These are phyloP conservation scores for Daldinia eschscholtzii DNA, from an alignment of 2,329 filamentous ascomycete genomes.

Conservation along the genomic window DNA sequence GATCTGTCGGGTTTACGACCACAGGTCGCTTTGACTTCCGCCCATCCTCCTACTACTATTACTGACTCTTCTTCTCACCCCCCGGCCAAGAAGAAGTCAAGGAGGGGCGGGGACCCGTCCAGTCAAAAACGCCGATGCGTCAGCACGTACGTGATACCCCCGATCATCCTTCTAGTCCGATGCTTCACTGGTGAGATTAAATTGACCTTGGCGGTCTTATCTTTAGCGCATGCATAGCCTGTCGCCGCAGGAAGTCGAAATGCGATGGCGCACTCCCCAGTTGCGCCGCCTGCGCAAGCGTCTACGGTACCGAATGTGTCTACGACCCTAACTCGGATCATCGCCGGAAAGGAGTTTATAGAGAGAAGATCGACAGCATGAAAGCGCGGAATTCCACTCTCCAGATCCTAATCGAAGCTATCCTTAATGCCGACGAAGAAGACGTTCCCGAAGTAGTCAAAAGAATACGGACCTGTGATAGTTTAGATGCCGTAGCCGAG, in stretches of 20 bases:
- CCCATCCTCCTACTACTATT: slow-evolving; percentile 31
- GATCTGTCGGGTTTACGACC: slow-evolving; percentile 45
- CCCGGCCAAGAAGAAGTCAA: slow-evolving; percentile 62
- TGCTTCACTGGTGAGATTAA: slow-evolving; percentile 5
- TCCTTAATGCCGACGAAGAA: slow-evolving; percentile 90
- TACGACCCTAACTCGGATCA: slow-evolving; percentile 98
- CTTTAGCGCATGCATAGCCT: slow-evolving; percentile 76
- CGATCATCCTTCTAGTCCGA: slow-evolving; percentile 7
- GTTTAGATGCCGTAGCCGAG: slow-evolving; percentile 68
- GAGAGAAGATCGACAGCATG: slow-evolving; percentile 89
- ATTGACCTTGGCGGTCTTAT: slow-evolving; percentile 21
- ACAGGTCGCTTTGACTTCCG: slow-evolving; percentile 34
- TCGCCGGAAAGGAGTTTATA: slow-evolving; percentile 95
- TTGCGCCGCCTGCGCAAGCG: slow-evolving; percentile 95
- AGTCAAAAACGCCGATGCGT: slow-evolving; percentile 80
- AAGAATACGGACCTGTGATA: slow-evolving; percentile 88
- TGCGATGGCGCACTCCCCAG: slow-evolving; percentile 93
- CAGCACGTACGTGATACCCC: slow-evolving; percentile 66
- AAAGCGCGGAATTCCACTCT: slow-evolving; percentile 90
- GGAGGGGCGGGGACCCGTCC: slow-evolving; percentile 61
- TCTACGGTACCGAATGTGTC: slow-evolving; percentile 90
- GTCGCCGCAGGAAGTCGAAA: slow-evolving; percentile 83
- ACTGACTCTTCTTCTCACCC: slow-evolving; percentile 37
- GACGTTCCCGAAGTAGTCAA: slow-evolving; percentile 85
- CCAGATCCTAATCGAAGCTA: slow-evolving; percentile 91